phyloP scores from a whole-genome alignment of 306 rosid species.

The Vicia faba region DNA sequence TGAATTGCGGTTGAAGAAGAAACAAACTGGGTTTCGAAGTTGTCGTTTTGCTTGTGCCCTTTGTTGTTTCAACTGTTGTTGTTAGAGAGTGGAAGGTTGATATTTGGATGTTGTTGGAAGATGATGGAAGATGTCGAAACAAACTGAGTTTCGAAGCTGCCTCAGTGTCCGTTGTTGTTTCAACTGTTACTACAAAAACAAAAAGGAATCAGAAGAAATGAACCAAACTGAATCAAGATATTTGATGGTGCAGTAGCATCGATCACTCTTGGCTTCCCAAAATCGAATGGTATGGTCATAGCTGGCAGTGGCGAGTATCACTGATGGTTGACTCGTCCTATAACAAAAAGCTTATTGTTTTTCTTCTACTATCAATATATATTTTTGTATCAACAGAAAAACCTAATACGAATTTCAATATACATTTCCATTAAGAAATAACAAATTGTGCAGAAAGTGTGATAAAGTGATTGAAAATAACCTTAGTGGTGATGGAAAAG shows the following conservation, averaged over 20 bases:
- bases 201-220: not conserved
- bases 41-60: no score
- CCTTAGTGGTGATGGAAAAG: not conserved
- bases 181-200: not conserved
- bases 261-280: constrained; percentile 99
- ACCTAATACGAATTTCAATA: not conserved
- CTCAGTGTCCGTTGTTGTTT: no score
- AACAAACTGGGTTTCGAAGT: no score
- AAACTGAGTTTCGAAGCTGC: no score
- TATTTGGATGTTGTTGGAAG: no score
- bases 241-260: constrained; percentile 92
- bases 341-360: constrained; percentile 10
- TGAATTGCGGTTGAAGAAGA: no score
- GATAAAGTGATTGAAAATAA: constrained; percentile 4
- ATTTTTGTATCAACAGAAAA: constrained; percentile 31
- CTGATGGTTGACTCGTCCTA: constrained; percentile 86
- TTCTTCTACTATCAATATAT: constrained; percentile 26
- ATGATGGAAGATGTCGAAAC: no score
- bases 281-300: constrained; percentile 96
- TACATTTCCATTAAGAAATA: not conserved
- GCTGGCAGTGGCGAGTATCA: constrained; percentile 93
- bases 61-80: no score
- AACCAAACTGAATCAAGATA: constrained; percentile 88
- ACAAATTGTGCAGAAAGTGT: not conserved
- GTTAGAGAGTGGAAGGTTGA: no score